A percentile compares a stretch with the other conserved stretches of the same genome.
Evolutionary conservation across 257 asterid genomes (phyloP).

Genomic region (Ehretia macrophylla): DNA sequence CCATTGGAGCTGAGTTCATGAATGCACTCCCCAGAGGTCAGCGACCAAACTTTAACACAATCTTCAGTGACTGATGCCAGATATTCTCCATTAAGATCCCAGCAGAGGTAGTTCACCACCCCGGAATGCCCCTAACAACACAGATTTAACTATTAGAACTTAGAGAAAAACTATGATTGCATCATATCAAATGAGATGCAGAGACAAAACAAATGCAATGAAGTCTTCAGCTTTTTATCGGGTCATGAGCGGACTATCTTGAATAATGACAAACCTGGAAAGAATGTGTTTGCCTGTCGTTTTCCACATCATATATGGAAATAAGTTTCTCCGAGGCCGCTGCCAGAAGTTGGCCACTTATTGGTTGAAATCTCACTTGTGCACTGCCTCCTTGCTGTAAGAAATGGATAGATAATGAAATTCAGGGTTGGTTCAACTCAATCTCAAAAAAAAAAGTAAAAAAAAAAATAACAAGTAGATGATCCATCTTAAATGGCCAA

Average conservation of each 20-base stretch:
- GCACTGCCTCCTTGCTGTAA: constrained; percentile 92
- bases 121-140: constrained; percentile 61
- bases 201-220: too few relatives aligned
- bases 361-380: constrained; percentile 95
- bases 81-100: constrained; percentile 84
- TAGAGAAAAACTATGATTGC: neutral
- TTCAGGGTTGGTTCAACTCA: neutral
- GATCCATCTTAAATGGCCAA: constrained; percentile 16
- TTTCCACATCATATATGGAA: constrained; percentile 84
- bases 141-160: neutral
- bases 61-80: constrained; percentile 96
- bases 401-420: constrained; percentile 12
- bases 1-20: constrained; percentile 74
- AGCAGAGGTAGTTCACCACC: constrained; percentile 85
- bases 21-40: constrained; percentile 75
- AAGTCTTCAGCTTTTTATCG: too few relatives aligned
- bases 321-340: constrained; percentile 93
- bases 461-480: neutral
- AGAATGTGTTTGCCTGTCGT: constrained; percentile 74
- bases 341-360: constrained; percentile 76
- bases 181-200: too few relatives aligned
- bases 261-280: constrained; percentile 56
- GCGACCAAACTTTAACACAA: constrained; percentile 89
- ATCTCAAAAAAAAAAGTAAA: neutral
- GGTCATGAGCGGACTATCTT: too few relatives aligned